Percentiles rank a stretch among this genome's conserved stretches.
These are phyloP conservation scores for Lipomyces orientalis DNA, from an alignment of 805 yeast genomes.

Conservation along the genomic window DNA sequence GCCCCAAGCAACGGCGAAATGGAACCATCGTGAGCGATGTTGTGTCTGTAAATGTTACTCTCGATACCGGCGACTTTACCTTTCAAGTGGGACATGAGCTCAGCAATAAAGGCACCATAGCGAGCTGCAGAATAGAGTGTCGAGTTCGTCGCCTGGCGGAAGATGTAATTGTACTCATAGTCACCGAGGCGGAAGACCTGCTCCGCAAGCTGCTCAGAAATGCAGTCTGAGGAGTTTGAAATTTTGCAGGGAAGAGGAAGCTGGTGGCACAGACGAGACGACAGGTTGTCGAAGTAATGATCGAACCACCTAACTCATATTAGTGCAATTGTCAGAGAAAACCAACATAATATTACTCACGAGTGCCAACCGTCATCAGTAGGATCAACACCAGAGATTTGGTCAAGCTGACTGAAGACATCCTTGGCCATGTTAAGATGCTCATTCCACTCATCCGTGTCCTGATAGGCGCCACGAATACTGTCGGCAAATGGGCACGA, in stretches of 20 bases:
- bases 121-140: slow-evolving; percentile 46
- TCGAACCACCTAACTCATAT: slow-evolving; percentile 46
- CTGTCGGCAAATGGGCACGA: slow-evolving; percentile 46
- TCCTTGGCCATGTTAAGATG: slow-evolving; percentile 49
- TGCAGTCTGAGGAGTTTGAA: slow-evolving; percentile 40
- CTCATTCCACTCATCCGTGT: slow-evolving; percentile 47
- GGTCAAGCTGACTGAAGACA: slow-evolving; percentile 49
- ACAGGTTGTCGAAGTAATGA: slow-evolving; percentile 53
- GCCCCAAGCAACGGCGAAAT: slow-evolving; percentile 47
- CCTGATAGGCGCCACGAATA: slow-evolving; percentile 41
- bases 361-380: slow-evolving; percentile 31
- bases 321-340: not conserved
- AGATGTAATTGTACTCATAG: slow-evolving; percentile 53
- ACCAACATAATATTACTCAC: slow-evolving; percentile 3
- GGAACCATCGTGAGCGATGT: slow-evolving; percentile 54
- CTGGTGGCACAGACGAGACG: slow-evolving; percentile 50
- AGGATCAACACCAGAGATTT: slow-evolving; percentile 42
- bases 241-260: slow-evolving; percentile 47
- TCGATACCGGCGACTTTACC: slow-evolving; percentile 44
- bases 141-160: slow-evolving; percentile 46
- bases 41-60: slow-evolving; percentile 48
- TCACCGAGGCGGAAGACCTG: slow-evolving; percentile 53
- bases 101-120: slow-evolving; percentile 50
- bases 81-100: slow-evolving; percentile 45
- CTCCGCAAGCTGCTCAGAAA: slow-evolving; percentile 46